These are phyloP conservation scores for Naganishia vaughanmartiniae DNA, from an alignment of 768 basidiomycete species.

Conservation along the genomic window DNA sequence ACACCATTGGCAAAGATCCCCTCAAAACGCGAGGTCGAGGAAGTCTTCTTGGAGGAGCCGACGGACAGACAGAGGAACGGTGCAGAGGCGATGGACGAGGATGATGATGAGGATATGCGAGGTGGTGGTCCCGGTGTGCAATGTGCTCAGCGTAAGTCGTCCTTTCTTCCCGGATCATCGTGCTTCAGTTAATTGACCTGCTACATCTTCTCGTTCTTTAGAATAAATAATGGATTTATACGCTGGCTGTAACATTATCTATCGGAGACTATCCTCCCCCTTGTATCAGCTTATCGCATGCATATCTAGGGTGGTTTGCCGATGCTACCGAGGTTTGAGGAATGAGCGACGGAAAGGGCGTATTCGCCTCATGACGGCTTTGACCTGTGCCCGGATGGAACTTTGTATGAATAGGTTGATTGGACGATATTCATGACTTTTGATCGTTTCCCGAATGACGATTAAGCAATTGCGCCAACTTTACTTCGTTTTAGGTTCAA, in stretches of 20 bases:
- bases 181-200: no score
- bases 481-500: no score
- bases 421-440: constrained; percentile 1
- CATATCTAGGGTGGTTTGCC: constrained; percentile 2
- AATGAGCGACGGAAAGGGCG: neutral
- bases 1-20: constrained; percentile 64
- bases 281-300: constrained; percentile 23
- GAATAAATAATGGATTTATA: constrained; percentile 11
- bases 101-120: constrained; percentile 71
- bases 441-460: neutral
- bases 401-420: neutral
- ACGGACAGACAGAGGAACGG: constrained; percentile 65
- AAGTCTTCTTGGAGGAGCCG: constrained; percentile 75
- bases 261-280: neutral
- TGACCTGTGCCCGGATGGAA: neutral
- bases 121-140: constrained; percentile 81
- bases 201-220: neutral
- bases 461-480: neutral
- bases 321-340: neutral
- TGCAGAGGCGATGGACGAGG: constrained; percentile 65
- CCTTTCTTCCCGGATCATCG: neutral
- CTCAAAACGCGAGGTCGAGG: constrained; percentile 72
- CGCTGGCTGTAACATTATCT: constrained; percentile 1
- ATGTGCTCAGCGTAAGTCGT: constrained; percentile 63
- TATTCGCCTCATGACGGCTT: neutral